Evolutionary conservation across 1,284 basidiomycete genomes (phyloP).

Genomic region (Sanghuangporus baumii): DNA sequence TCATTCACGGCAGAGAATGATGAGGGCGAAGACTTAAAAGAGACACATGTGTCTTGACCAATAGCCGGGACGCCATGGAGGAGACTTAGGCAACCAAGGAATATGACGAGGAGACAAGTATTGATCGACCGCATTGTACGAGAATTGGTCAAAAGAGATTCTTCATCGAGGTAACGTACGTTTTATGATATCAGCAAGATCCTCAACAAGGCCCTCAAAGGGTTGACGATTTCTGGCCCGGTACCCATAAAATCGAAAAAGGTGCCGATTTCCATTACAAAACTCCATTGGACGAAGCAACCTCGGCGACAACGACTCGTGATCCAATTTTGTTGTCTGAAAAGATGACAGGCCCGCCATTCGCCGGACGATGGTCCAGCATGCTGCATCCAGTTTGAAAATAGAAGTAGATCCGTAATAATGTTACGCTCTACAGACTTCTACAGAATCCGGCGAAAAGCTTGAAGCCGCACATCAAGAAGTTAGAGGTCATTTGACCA

Average conservation of each 20-base stretch:
- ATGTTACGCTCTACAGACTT: too few relatives aligned
- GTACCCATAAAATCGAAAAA: background rate
- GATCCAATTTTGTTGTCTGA: background rate
- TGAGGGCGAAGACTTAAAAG: slow-evolving; percentile 27
- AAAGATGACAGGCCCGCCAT: background rate
- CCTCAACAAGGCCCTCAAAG: background rate
- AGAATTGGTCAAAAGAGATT: background rate
- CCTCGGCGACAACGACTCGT: background rate
- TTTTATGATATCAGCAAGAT: background rate
- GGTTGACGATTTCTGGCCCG: too few relatives aligned
- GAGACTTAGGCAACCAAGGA: background rate
- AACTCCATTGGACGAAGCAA: background rate
- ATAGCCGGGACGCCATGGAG: slow-evolving; percentile 24
- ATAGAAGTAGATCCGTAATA: background rate
- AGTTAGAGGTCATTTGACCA: background rate
- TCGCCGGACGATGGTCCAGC: background rate
- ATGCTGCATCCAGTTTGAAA: background rate
- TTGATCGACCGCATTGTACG: background rate
- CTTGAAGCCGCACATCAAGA: background rate
- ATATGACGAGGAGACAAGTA: background rate
- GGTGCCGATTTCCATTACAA: background rate
- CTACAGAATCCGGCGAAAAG: background rate
- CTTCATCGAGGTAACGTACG: background rate
- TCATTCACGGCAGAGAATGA: slow-evolving; percentile 38
- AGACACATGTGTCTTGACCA: slow-evolving; percentile 30